These are phyloP conservation scores for Nigrograna mackinnonii DNA, from an alignment of 2,329 filamentous ascomycete species.

Conservation along the genomic window DNA sequence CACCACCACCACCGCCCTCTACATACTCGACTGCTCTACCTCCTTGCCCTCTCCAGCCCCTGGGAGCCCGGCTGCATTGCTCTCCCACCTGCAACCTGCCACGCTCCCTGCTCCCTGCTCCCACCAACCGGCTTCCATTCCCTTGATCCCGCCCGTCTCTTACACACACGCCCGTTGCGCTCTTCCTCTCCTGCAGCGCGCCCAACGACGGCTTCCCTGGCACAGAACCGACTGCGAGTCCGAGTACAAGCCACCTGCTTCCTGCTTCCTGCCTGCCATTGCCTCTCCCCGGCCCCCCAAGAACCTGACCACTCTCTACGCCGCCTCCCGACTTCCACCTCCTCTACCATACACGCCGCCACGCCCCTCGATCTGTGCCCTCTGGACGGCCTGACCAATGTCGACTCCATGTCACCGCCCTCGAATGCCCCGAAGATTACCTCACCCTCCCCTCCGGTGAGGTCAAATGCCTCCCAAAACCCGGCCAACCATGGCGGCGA, in stretches of 20 bases:
- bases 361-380: constrained; percentile 26
- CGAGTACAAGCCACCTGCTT: too few species aligned
- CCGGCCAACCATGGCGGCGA: constrained; percentile 20
- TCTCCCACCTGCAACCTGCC: not conserved
- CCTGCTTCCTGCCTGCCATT: too few species aligned
- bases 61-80: not conserved
- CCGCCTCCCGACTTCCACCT: constrained; percentile 9
- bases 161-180: constrained; percentile 3
- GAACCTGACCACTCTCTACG: not conserved
- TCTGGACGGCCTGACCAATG: constrained; percentile 43
- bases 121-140: constrained; percentile 13
- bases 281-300: too few species aligned
- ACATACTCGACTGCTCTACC: not conserved
- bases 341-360: constrained; percentile 38
- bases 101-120: constrained; percentile 9
- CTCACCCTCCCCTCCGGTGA: constrained; percentile 46
- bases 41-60: not conserved
- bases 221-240: too few species aligned
- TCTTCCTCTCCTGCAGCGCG: not conserved
- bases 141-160: constrained; percentile 13
- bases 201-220: constrained; percentile 3
- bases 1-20: constrained; percentile 1
- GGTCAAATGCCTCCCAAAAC: constrained; percentile 33
- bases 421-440: constrained; percentile 40
- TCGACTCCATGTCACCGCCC: constrained; percentile 47